phyloP scores from a whole-genome alignment of 2,329 filamentous ascomycete species.

The Fusarium sp. region DNA sequence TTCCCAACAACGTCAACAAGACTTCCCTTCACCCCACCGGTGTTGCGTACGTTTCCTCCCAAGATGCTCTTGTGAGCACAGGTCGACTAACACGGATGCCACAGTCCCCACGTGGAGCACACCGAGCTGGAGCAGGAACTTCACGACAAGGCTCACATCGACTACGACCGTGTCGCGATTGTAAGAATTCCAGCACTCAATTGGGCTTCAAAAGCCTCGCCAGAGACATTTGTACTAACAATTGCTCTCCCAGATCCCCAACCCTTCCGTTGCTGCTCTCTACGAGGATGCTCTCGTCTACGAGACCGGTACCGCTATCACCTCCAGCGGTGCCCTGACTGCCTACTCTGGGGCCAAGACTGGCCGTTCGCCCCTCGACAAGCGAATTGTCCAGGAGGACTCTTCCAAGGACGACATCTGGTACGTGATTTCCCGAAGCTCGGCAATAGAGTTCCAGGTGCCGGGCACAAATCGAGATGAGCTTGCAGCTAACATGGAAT shows the following conservation, averaged over 20 bases:
- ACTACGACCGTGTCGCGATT: conserved; percentile 98
- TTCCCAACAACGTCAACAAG: conserved; percentile 81
- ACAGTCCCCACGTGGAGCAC: conserved; percentile 85
- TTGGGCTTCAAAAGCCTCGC: background rate
- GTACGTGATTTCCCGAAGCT: conserved; percentile 55
- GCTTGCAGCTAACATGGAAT: conserved; percentile 45
- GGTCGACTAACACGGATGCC: conserved; percentile 44
- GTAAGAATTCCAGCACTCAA: conserved; percentile 64
- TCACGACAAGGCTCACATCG: conserved; percentile 97
- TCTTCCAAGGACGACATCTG: conserved; percentile 92
- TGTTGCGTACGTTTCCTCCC: conserved; percentile 78
- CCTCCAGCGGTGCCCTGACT: conserved; percentile 91
- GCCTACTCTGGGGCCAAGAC: conserved; percentile 99
- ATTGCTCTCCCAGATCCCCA: conserved; percentile 71
- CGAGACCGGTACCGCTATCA: conserved; percentile 97
- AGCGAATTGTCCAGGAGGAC: conserved; percentile 94
- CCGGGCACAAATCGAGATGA: conserved; percentile 28
- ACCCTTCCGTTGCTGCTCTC: conserved; percentile 93
- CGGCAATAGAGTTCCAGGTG: conserved; percentile 27
- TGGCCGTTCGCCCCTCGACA: conserved; percentile 94
- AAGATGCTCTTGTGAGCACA: conserved; percentile 10
- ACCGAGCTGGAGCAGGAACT: conserved; percentile 97
- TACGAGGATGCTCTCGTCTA: conserved; percentile 99
- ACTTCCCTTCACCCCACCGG: conserved; percentile 90
- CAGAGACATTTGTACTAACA: conserved; percentile 18